These are phyloP conservation scores for Piper longum DNA, from an alignment of 164 flowering plant species.

Conservation along the genomic window DNA sequence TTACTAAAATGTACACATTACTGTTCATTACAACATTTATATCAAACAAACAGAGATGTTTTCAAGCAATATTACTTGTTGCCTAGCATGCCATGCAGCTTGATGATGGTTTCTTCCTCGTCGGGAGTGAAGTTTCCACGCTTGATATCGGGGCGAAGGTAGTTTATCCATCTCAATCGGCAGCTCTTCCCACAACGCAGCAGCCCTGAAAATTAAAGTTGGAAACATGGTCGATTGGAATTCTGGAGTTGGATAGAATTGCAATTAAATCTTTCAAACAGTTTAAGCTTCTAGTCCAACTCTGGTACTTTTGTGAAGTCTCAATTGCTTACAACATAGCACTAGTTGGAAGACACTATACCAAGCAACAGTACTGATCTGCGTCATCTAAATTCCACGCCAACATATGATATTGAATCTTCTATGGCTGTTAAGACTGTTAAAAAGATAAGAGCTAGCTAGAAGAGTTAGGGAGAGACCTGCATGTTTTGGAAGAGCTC, in stretches of 20 bases:
- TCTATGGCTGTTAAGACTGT: not conserved
- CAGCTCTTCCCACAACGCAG: constrained; percentile 8
- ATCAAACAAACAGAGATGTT: too few species aligned
- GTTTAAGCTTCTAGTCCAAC: too few species aligned
- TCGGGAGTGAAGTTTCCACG: constrained; percentile 7
- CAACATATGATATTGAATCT: too few species aligned
- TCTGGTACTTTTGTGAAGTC: too few species aligned
- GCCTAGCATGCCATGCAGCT: not conserved
- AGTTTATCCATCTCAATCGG: constrained; percentile 8
- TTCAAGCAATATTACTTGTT: not conserved
- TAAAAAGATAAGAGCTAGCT: not conserved
- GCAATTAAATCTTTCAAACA: not conserved
- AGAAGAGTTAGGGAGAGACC: constrained; percentile 20
- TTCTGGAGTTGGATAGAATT: not conserved
- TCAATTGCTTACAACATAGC: too few species aligned
- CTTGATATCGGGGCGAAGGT: constrained; percentile 6
- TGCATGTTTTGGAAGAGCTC: constrained; percentile 65
- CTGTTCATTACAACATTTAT: too few species aligned
- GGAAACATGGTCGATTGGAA: not conserved
- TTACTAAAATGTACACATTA: too few species aligned
- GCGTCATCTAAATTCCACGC: too few species aligned
- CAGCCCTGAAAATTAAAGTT: constrained; percentile 1
- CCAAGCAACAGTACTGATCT: too few species aligned
- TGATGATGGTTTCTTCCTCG: constrained; percentile 6
- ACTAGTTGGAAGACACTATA: too few species aligned